These are phyloP conservation scores for Marsdenia floribunda DNA, from an alignment of 257 asterid species.

Conservation along the genomic window DNA sequence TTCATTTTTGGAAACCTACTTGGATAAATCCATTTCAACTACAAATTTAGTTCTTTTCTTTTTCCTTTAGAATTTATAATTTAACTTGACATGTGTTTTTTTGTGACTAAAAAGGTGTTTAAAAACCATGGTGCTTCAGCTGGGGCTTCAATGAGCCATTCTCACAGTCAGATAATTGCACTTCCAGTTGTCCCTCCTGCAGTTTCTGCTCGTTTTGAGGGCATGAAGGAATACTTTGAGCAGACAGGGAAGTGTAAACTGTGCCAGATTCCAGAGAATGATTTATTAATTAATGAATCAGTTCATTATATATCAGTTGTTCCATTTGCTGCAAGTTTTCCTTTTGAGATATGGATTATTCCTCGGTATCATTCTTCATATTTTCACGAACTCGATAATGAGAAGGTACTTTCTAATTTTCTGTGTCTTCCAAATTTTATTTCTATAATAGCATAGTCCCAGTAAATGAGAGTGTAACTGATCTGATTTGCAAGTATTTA, in stretches of 20 bases:
- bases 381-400: constrained; percentile 60
- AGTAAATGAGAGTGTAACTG: background rate
- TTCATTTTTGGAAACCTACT: background rate
- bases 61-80: background rate
- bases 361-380: constrained; percentile 79
- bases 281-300: constrained; percentile 52
- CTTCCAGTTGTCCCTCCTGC: constrained; percentile 80
- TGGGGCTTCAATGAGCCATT: constrained; percentile 95
- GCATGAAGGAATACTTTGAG: constrained; percentile 63
- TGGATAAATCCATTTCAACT: background rate
- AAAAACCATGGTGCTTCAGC: constrained; percentile 98
- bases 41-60: background rate
- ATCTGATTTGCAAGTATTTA: background rate
- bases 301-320: constrained; percentile 61
- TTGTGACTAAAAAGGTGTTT: constrained; percentile 48
- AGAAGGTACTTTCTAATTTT: constrained; percentile 43
- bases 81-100: background rate
- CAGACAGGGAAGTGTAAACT: constrained; percentile 73
- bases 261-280: constrained; percentile 46
- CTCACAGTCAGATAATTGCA: constrained; percentile 91
- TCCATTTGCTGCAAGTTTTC: constrained; percentile 75
- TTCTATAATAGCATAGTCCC: background rate
- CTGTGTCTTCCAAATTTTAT: background rate
- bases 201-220: constrained; percentile 51
- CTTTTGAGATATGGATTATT: constrained; percentile 90